Evolutionary conservation across 163 green algal species (phyloP).

Genomic region (Chlorella variabilis): DNA sequence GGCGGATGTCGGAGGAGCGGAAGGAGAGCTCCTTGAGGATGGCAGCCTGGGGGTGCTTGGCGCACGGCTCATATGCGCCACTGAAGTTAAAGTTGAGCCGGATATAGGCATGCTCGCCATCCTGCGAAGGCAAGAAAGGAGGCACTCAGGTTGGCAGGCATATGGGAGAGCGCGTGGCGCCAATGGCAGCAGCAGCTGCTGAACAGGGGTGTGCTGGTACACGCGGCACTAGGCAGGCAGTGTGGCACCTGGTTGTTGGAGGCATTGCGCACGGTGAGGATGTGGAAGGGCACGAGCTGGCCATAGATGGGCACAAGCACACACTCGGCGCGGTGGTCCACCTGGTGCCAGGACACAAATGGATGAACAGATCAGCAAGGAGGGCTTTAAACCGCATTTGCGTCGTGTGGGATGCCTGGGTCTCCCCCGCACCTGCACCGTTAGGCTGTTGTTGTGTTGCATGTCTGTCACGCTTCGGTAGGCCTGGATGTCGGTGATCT

Average conservation of each 20-base stretch:
- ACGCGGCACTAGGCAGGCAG: too few relatives aligned
- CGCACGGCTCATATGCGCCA: constrained; percentile 76
- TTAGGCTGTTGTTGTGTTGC: constrained; percentile 46
- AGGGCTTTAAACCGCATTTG: too few relatives aligned
- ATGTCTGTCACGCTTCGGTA: constrained; percentile 83
- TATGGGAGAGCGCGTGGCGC: too few relatives aligned
- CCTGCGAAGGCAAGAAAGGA: constrained; percentile 43
- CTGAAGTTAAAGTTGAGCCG: constrained; percentile 96
- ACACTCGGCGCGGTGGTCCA: constrained; percentile 86
- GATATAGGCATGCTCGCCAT: constrained; percentile 82
- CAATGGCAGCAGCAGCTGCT: too few relatives aligned
- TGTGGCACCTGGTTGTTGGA: constrained; percentile 66
- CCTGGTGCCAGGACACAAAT: too few relatives aligned
- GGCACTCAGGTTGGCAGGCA: not conserved
- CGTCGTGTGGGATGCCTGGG: too few relatives aligned
- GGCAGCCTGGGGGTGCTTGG: constrained; percentile 71
- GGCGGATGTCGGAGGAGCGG: constrained; percentile 79
- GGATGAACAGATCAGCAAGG: too few relatives aligned
- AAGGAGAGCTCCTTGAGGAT: constrained; percentile 98
- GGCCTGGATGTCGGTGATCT: constrained; percentile 73
- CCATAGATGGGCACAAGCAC: constrained; percentile 98
- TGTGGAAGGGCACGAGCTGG: constrained; percentile 97
- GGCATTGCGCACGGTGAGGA: constrained; percentile 94
- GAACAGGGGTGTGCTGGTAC: too few relatives aligned
- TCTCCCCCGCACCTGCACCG: constrained; percentile 46